Evolutionary conservation across 257 asterid species (phyloP).

Genomic region (Scutellaria galericulata): DNA sequence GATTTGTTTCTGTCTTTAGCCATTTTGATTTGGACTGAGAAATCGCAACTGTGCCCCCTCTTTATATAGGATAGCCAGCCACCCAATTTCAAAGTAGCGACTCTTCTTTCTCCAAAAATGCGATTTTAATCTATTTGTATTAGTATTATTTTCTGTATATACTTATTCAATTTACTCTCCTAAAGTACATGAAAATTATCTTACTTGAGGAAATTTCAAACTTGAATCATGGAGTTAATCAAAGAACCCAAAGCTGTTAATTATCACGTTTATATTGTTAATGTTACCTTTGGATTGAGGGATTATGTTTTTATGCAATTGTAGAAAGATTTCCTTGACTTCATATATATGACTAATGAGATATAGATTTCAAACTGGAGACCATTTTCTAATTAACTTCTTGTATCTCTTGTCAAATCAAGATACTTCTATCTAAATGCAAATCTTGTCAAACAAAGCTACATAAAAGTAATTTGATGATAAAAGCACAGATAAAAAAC

Average conservation of each 20-base stretch:
- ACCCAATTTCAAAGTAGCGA: slow-evolving; percentile 2
- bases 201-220: too few relatives aligned
- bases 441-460: not conserved
- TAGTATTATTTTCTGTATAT: not conserved
- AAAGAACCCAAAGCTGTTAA: too few relatives aligned
- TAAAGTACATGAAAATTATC: too few relatives aligned
- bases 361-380: not conserved
- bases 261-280: too few relatives aligned
- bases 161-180: too few relatives aligned
- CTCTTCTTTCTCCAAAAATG: not conserved
- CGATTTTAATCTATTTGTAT: not conserved
- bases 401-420: not conserved
- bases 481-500: not conserved
- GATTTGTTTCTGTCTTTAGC: slow-evolving; percentile 51
- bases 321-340: too few relatives aligned
- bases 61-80: not conserved
- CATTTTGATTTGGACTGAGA: slow-evolving; percentile 40
- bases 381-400: not conserved
- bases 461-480: too few relatives aligned
- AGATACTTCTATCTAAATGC: not conserved
- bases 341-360: too few relatives aligned
- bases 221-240: too few relatives aligned
- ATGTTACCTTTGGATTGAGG: too few relatives aligned
- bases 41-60: not conserved
- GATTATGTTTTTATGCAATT: too few relatives aligned